phyloP scores from a whole-genome alignment of 2,329 filamentous ascomycete genomes.

The Fusarium sp. region DNA sequence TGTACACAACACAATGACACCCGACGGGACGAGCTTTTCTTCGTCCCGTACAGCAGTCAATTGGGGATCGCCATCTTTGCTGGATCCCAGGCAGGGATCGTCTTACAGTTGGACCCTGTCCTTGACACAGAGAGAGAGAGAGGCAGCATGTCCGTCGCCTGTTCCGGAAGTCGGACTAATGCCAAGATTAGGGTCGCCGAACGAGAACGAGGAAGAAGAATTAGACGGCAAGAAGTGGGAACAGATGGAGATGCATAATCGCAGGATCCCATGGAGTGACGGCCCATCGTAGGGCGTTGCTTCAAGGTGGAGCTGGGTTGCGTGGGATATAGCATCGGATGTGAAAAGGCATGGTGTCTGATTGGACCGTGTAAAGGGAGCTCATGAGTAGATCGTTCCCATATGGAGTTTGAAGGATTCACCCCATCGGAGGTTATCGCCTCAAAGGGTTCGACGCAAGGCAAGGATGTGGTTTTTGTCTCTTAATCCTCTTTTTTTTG shows the following conservation, averaged over 20 bases:
- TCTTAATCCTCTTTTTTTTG: background rate
- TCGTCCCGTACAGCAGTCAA: slow-evolving; percentile 7
- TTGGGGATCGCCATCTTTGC: slow-evolving; percentile 2
- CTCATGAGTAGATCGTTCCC: slow-evolving; percentile 19
- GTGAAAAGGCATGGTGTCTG: background rate
- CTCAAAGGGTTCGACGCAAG: background rate
- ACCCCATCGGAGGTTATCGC: background rate
- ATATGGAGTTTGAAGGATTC: background rate
- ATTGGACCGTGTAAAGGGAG: background rate
- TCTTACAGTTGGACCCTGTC: background rate
- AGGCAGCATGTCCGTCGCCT: background rate
- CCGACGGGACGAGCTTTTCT: background rate
- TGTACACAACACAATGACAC: background rate
- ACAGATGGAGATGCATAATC: background rate
- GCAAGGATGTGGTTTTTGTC: slow-evolving; percentile 17
- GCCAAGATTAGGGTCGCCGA: slow-evolving; percentile 14
- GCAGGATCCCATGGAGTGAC: background rate
- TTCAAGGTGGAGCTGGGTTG: slow-evolving; percentile 19
- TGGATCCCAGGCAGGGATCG: slow-evolving; percentile 2
- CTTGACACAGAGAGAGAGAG: background rate
- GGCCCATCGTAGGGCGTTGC: background rate
- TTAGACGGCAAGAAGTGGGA: background rate
- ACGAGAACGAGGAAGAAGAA: background rate
- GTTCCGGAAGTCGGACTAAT: slow-evolving; percentile 32
- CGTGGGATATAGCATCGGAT: slow-evolving; percentile 13